Conservation (phyloP, 1,284 basidiomycete genomes). For the Meripilus lineatus region DNA sequence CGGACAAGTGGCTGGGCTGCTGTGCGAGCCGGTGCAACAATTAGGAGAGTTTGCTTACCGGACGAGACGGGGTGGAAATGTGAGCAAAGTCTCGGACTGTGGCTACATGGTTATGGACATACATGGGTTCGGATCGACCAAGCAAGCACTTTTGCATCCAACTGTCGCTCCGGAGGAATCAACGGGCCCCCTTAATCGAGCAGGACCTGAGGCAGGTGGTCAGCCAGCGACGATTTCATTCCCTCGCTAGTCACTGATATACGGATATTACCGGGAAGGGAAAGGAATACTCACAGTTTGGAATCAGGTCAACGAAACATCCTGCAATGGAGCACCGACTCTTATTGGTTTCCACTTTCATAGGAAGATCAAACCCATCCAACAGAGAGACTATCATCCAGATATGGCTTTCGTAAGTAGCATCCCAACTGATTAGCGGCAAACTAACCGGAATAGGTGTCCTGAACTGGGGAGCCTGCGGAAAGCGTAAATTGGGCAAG, state of each 20-base stretch:
- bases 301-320: slow-evolving; percentile 40
- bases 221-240: background rate
- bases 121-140: slow-evolving; percentile 28
- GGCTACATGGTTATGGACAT: slow-evolving; percentile 6
- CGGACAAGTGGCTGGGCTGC: slow-evolving; percentile 39
- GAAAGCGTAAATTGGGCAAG: slow-evolving; percentile 40
- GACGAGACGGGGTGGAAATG: background rate
- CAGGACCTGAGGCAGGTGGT: slow-evolving; percentile 26
- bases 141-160: slow-evolving; percentile 43
- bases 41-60: slow-evolving; percentile 30
- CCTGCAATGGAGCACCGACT: slow-evolving; percentile 36
- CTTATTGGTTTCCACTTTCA: slow-evolving; percentile 35
- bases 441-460: slow-evolving; percentile 36
- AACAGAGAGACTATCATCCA: slow-evolving; percentile 32
- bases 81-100: background rate
- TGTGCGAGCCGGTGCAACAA: slow-evolving; percentile 41
- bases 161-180: slow-evolving; percentile 34
- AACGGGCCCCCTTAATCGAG: slow-evolving; percentile 30
- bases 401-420: background rate
- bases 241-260: too few species aligned
- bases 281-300: slow-evolving; percentile 25
- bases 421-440: background rate
- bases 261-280: background rate
- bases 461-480: slow-evolving; percentile 20
- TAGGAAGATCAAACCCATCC: slow-evolving; percentile 38